Conservation (phyloP, 2,329 filamentous ascomycete genomes). For the Aspergillus pseudonomiae region DNA sequence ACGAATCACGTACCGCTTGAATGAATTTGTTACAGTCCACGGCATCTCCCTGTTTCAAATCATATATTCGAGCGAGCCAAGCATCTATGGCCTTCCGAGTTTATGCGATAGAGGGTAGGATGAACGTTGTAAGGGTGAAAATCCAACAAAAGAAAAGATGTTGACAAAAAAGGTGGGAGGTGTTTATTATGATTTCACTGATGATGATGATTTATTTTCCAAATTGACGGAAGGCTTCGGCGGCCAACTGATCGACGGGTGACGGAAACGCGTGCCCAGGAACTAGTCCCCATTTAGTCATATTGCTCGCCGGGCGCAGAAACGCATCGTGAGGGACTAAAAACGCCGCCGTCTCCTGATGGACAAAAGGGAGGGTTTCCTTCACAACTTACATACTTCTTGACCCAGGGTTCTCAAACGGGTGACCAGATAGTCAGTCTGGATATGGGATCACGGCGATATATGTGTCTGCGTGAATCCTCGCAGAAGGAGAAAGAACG, state of each 20-base stretch:
- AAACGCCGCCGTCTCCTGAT: neutral
- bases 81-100: conserved; percentile 7
- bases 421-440: neutral
- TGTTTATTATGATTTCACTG: conserved; percentile 9
- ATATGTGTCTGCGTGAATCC: neutral
- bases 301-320: conserved; percentile 22
- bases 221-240: conserved; percentile 21
- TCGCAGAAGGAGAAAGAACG: neutral
- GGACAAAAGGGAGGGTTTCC: neutral
- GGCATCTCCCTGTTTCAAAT: conserved; percentile 45
- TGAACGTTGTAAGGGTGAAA: neutral
- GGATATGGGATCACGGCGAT: neutral
- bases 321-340: neutral
- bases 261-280: conserved; percentile 29
- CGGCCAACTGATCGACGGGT: conserved; percentile 27
- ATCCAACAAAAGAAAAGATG: neutral
- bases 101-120: neutral
- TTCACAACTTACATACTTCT: neutral
- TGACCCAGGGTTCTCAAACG: neutral
- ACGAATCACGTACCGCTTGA: conserved; percentile 46
- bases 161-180: neutral
- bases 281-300: conserved; percentile 33
- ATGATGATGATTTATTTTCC: conserved; percentile 26
- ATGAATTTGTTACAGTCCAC: conserved; percentile 55
- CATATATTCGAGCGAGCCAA: conserved; percentile 17